phyloP scores from a whole-genome alignment of 345 rosid species.

The Corymbia maculata region DNA sequence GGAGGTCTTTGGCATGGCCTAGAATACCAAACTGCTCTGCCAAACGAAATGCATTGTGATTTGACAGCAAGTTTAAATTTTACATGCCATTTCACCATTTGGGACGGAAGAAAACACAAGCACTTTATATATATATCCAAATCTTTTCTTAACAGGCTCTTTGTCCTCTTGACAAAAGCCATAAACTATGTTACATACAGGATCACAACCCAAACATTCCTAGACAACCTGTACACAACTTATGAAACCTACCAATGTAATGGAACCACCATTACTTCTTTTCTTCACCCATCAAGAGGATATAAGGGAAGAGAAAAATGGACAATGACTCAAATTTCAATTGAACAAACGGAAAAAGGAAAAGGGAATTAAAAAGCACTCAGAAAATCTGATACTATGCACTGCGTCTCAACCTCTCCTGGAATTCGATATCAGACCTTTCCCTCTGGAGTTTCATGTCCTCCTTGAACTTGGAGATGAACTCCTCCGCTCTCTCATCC shows the following conservation, averaged over 20 bases:
- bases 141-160: neutral
- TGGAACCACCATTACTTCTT: neutral
- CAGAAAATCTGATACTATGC: neutral
- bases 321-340: neutral
- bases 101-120: neutral
- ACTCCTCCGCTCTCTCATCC: constrained; percentile 83
- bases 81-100: neutral
- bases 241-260: neutral
- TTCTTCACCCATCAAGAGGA: neutral
- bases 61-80: neutral
- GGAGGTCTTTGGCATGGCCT: neutral
- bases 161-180: neutral
- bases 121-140: neutral
- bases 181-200: neutral
- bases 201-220: neutral
- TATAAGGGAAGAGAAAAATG: neutral
- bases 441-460: constrained; percentile 62
- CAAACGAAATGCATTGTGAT: neutral
- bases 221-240: neutral
- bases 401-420: constrained; percentile 69
- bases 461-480: constrained; percentile 51
- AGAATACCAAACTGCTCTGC: neutral
- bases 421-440: constrained; percentile 43
- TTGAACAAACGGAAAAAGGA: neutral
- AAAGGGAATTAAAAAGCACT: neutral